Conservation (phyloP, 2,329 filamentous ascomycete species). For the Xylariaceae sp. region DNA sequence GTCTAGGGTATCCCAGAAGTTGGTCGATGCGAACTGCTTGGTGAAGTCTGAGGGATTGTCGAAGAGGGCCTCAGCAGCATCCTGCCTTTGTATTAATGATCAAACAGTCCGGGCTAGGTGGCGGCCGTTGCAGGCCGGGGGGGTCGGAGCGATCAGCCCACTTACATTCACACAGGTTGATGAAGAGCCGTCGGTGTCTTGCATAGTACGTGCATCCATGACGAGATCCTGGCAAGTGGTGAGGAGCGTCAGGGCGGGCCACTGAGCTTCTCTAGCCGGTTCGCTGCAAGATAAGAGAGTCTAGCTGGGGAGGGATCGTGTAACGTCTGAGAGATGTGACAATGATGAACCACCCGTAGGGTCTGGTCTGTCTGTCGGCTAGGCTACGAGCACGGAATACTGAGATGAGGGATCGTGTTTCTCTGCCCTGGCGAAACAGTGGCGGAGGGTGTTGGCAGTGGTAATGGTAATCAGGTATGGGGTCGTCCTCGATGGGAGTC, state of each 20-base stretch:
- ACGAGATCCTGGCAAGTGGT: conserved; percentile 28
- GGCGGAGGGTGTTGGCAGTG: not conserved
- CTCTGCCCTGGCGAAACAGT: not conserved
- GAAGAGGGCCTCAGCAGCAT: conserved; percentile 30
- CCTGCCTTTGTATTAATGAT: conserved; percentile 22
- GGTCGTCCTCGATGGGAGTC: not conserved
- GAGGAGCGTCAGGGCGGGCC: conserved; percentile 23
- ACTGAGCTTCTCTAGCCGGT: conserved; percentile 14
- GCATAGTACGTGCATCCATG: conserved; percentile 35
- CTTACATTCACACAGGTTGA: conserved; percentile 32
- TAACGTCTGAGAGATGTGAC: conserved; percentile 6
- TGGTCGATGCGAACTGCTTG: conserved; percentile 31
- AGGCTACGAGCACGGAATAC: not conserved
- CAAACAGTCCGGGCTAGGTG: not conserved
- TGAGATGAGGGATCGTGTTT: not conserved
- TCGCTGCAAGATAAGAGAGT: conserved; percentile 6
- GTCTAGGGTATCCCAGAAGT: conserved; percentile 34
- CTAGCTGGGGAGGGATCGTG: conserved; percentile 1
- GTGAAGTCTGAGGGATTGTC: conserved; percentile 32
- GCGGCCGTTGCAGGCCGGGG: not conserved
- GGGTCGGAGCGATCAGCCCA: conserved; percentile 8
- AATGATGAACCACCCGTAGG: conserved; percentile 2
- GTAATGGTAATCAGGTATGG: conserved; percentile 5
- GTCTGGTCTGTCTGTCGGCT: conserved; percentile 1
- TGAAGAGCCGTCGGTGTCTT: conserved; percentile 34